Percentiles rank a stretch among this genome's conserved stretches.
Evolutionary conservation across 169 alveolate species (phyloP).

Genomic region (Eimeria acervulina): DNA sequence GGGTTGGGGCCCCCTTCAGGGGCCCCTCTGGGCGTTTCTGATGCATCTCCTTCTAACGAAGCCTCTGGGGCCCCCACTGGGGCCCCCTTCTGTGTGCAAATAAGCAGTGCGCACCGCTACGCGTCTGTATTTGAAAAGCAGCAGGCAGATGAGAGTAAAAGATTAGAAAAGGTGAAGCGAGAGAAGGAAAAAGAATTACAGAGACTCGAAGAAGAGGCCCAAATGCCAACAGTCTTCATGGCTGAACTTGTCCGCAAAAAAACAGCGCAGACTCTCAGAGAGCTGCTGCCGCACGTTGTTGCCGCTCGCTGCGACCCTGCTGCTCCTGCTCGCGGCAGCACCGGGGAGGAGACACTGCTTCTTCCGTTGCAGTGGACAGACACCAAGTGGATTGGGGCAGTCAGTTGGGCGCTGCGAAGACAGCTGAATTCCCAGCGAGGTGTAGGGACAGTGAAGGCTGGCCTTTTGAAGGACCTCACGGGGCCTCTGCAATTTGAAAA

Average conservation of each 20-base stretch:
- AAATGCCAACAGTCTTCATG: conserved; percentile 73
- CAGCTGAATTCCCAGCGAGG: conserved; percentile 45
- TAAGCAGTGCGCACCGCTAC: conserved; percentile 62
- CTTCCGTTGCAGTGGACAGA: conserved; percentile 61
- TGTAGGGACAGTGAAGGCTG: conserved; percentile 13
- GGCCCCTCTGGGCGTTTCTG: neutral
- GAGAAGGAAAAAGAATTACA: conserved; percentile 44
- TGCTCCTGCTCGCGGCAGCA: conserved; percentile 1
- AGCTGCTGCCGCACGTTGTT: conserved; percentile 42
- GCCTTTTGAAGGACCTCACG: conserved; percentile 13
- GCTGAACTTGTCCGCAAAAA: conserved; percentile 58
- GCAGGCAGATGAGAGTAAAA: conserved; percentile 39
- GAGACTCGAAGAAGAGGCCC: conserved; percentile 19
- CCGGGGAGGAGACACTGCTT: neutral
- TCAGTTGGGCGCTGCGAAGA: conserved; percentile 47
- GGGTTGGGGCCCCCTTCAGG: neutral
- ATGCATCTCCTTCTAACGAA: neutral
- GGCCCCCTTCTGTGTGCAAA: conserved; percentile 9
- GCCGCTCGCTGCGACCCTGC: conserved; percentile 14
- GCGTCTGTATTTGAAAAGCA: conserved; percentile 75
- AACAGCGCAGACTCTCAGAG: neutral
- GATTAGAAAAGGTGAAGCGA: conserved; percentile 18
- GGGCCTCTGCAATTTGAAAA: conserved; percentile 45
- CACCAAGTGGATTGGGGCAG: conserved; percentile 42
- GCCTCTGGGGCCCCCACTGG: neutral